phyloP scores from a whole-genome alignment of 345 rosid species.

The Rhizophora mangle region DNA sequence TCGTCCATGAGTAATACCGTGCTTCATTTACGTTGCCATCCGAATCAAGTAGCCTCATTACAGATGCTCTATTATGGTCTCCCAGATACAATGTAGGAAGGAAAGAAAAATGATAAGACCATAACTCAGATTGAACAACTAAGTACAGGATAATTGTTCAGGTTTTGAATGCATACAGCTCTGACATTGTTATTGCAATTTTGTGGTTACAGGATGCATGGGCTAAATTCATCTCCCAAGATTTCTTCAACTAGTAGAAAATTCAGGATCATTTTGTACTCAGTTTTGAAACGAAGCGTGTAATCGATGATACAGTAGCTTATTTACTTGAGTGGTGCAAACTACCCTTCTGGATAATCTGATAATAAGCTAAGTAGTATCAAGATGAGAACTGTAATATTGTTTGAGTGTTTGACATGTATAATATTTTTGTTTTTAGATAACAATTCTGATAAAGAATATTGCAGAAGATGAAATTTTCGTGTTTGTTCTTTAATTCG shows the following conservation, averaged over 20 bases:
- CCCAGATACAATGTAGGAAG: too few species aligned
- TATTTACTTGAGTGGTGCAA: neutral
- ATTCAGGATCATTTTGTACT: neutral
- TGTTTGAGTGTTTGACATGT: too few species aligned
- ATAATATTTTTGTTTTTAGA: too few species aligned
- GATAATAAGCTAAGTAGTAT: too few species aligned
- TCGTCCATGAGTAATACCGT: neutral
- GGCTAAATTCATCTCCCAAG: constrained; percentile 57
- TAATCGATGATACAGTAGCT: neutral
- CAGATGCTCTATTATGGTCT: too few species aligned
- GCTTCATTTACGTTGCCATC: too few species aligned
- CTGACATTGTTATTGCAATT: neutral
- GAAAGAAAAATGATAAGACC: neutral
- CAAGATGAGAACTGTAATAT: too few species aligned
- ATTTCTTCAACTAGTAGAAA: constrained; percentile 32
- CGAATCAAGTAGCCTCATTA: too few species aligned
- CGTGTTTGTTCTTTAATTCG: too few species aligned
- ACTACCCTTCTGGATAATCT: too few species aligned
- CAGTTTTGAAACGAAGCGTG: neutral
- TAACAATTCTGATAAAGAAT: too few species aligned
- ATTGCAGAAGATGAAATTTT: too few species aligned
- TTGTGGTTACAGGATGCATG: constrained; percentile 60
- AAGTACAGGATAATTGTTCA: neutral
- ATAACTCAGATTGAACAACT: neutral
- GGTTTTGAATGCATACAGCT: neutral